Base-by-base conservation (phyloP, 2,329 filamentous ascomycete species). In the Fusarium avenaceum region DNA sequence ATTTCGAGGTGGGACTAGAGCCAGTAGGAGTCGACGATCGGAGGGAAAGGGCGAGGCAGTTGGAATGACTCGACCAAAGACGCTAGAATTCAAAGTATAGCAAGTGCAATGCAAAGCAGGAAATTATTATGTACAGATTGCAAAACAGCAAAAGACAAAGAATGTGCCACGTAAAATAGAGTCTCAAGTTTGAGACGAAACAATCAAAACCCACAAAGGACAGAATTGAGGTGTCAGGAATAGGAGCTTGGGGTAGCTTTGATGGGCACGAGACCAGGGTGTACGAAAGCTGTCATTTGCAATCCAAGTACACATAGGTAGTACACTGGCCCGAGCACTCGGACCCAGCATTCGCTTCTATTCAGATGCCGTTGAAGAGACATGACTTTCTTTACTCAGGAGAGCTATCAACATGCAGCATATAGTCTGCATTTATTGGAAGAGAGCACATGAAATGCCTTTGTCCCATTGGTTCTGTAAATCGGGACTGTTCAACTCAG, bases 1-100 rank as follows among this genome's bases (percentile, higher is more conserved):
- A 79, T 78, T 57, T 72, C 75, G 70, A 47, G 53, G 61, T 49
- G 58, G 48, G 57, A 60, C 42, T 62, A 62, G 51, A 28, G 33
- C 43, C 40, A 30, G 38, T 54, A 30, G 43, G 50, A 45, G 35
- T 39, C 22, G 26, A 48, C 26, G 44, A 26, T 8, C 7, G 26
- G 6, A 53, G 42, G 52, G 45, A 44, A 40, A 43, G 42, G 38
- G 47, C 43, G 48, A 19, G 33, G 40, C 32, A 40, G 28, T 55
- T 46, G 49, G 46, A 33, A 57, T 46, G 49, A 50, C 40, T 55
- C 39, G 53, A 28, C 24, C 24, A 28, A 28, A 28, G 44, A n/a
- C 24, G 24, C 43, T 57, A 56, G 26, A 57, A 42, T 43, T 35
- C 22, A n/a, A 28, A 42, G 42, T 15, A 49, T 57, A 39, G 9